Conservation (phyloP, 192 early-diverging fungal species). For the Backusella mclennaniae region DNA sequence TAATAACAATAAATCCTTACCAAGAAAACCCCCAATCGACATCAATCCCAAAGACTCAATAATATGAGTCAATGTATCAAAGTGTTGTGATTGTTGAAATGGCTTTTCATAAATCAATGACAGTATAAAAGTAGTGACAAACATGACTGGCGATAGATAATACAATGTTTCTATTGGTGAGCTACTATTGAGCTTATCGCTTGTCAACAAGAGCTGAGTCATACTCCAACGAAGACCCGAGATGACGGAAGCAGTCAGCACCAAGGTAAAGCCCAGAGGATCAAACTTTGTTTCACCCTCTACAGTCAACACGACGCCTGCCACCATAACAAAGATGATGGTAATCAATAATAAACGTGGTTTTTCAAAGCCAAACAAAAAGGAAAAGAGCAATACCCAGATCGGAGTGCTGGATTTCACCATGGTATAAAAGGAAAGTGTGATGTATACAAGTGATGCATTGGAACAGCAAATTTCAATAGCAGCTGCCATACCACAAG, state of each 20-base stretch:
- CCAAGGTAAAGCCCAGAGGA: conserved; percentile 50
- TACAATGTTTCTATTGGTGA: conserved; percentile 78
- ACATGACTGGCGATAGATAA: conserved; percentile 79
- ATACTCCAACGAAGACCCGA: conserved; percentile 83
- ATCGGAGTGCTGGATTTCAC: conserved; percentile 68
- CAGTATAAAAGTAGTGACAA: conserved; percentile 55
- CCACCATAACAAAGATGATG: conserved; percentile 69
- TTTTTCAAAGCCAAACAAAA: conserved; percentile 74
- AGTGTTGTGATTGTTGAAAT: conserved; percentile 50
- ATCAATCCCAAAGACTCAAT: conserved; percentile 52
- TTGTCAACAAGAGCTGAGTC: conserved; percentile 75
- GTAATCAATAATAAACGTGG: conserved; percentile 58
- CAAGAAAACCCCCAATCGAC: conserved; percentile 63
- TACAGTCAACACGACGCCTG: conserved; percentile 78
- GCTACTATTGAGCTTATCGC: conserved; percentile 64
- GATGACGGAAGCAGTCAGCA: conserved; percentile 66
- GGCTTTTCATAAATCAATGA: conserved; percentile 61
- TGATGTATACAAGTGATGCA: conserved; percentile 72
- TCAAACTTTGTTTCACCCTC: conserved; percentile 66
- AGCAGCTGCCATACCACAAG: conserved; percentile 68
- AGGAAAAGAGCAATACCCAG: conserved; percentile 78
- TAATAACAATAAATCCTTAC: conserved; percentile 1
- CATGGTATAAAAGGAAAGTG: conserved; percentile 87
- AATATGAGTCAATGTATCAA: conserved; percentile 40
- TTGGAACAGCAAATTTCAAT: conserved; percentile 84